These are phyloP conservation scores for Zygoascus hellenicus DNA, from an alignment of 1,139 yeast genomes.

Conservation along the genomic window DNA sequence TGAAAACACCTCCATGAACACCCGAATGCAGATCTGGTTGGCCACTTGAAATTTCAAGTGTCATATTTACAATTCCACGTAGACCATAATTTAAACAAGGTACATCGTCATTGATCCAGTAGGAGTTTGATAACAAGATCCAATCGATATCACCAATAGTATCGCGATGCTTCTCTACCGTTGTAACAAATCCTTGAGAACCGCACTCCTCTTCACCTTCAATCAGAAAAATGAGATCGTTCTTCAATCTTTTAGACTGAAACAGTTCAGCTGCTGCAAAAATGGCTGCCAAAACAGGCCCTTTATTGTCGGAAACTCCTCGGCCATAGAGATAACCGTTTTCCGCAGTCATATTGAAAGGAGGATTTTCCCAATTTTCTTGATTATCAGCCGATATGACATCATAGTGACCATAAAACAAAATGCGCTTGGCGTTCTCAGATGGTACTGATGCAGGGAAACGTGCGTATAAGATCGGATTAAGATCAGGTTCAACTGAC, in stretches of 20 bases:
- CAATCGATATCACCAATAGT: slow-evolving; percentile 74
- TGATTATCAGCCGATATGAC: slow-evolving; percentile 67
- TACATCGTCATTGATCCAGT: slow-evolving; percentile 83
- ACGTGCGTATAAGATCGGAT: slow-evolving; percentile 76
- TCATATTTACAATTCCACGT: slow-evolving; percentile 81
- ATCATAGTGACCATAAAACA: slow-evolving; percentile 96
- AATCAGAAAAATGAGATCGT: slow-evolving; percentile 75
- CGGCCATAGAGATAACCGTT: slow-evolving; percentile 88
- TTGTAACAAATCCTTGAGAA: slow-evolving; percentile 73
- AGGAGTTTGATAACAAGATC: slow-evolving; percentile 83
- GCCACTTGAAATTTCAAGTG: slow-evolving; percentile 63
- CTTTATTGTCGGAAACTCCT: slow-evolving; percentile 93
- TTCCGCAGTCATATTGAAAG: slow-evolving; percentile 65
- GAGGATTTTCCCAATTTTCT: slow-evolving; percentile 67
- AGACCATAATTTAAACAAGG: slow-evolving; percentile 94
- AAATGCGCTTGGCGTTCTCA: slow-evolving; percentile 32
- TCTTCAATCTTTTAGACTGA: slow-evolving; percentile 46
- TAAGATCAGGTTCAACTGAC: slow-evolving; percentile 64
- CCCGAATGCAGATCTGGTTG: slow-evolving; percentile 93
- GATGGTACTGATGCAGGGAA: slow-evolving; percentile 41
- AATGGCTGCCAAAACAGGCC: slow-evolving; percentile 85
- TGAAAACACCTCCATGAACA: slow-evolving; percentile 86
- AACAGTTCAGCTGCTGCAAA: slow-evolving; percentile 77
- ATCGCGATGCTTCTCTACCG: slow-evolving; percentile 45
- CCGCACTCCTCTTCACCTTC: slow-evolving; percentile 98